Evolutionary conservation across 2,329 filamentous ascomycete genomes (phyloP).

Genomic region (Colletotrichum viniferum): DNA sequence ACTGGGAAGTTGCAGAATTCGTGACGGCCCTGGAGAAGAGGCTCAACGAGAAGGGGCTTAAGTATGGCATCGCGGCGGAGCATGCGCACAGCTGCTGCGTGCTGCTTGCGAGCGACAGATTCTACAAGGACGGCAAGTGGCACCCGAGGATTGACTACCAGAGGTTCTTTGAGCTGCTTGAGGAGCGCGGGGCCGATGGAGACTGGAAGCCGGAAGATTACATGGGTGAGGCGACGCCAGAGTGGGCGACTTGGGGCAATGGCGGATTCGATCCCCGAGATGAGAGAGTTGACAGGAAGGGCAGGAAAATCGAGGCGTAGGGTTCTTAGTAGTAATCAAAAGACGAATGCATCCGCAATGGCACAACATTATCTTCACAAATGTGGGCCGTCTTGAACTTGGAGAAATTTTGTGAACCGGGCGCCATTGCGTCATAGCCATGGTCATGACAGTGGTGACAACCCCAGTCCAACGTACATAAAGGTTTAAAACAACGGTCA

Average conservation of each 20-base stretch:
- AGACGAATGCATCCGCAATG: conserved; percentile 11
- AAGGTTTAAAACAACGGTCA: not conserved
- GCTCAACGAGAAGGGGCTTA: conserved; percentile 71
- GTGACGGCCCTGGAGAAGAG: conserved; percentile 75
- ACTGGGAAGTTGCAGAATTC: conserved; percentile 86
- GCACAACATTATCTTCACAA: not conserved
- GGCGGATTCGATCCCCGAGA: conserved; percentile 94
- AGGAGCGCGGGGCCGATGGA: conserved; percentile 66
- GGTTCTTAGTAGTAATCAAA: conserved; percentile 16
- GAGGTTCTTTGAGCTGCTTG: conserved; percentile 83
- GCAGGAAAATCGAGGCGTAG: conserved; percentile 62
- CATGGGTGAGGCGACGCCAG: conserved; percentile 80
- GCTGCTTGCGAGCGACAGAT: conserved; percentile 81
- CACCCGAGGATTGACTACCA: conserved; percentile 92
- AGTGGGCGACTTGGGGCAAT: conserved; percentile 95
- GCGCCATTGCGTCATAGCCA: not conserved
- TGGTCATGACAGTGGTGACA: not conserved
- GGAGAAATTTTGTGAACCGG: not conserved
- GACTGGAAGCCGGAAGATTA: conserved; percentile 91
- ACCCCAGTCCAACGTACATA: not conserved
- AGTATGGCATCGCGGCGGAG: conserved; percentile 91
- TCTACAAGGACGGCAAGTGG: conserved; percentile 80
- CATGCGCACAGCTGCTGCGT: conserved; percentile 96
- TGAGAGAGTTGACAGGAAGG: conserved; percentile 85
- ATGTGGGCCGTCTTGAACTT: not conserved